Base-by-base conservation (phyloP, 805 yeast species). In the Saturnispora hagleri region DNA sequence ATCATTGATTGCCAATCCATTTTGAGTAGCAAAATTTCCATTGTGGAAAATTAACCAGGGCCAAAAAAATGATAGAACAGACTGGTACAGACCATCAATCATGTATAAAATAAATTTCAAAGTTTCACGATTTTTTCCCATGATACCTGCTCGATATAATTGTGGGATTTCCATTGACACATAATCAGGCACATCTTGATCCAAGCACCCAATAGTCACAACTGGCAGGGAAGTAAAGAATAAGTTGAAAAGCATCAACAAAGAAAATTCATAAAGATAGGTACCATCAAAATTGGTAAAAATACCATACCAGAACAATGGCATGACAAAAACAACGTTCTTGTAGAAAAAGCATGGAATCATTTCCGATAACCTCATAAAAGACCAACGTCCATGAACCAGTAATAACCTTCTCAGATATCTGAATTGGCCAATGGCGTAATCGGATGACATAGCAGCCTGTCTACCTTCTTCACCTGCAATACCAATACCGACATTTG, bases 401-500 rank as follows among this genome's bases (percentile, higher is more conserved):
- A 86, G 68, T 46, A 86, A 68, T 56, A 86, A 70, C 56, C 89
- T 68, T 2, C 80, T 73, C 57, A 86, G 67, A 65, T 73, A 86
- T 55, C 88, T 68, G 70, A 86, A 86, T 65, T 86, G 93, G 2
- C 89, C 95, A 60, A 86, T 72, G 3, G 89, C 91, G 65, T 84
- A 86, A 69, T 86, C 95, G 0, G 90, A 80, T 1, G 89, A 80
- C 95, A 86, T 86, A 9, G 82, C 93, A 1, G 95, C 95, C 62
- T 85, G 90, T 49, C 93, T 70, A 54, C 95, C 95, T 69, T 86
- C 95, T 59, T 84, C 87, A 57, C 95, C 95, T 6, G 89, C 91
- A 61, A 86, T 85, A 57, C 95, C 95, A 38, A 86, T 83, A 52
- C 95, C 95, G 34, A 86, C 81, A 63, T 86, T 84, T 4, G 95